A percentile compares a stretch with the other conserved stretches of the same genome.
Conservation (phyloP, 2,329 filamentous ascomycete genomes). For the Cryoendolithus antarcticus region DNA sequence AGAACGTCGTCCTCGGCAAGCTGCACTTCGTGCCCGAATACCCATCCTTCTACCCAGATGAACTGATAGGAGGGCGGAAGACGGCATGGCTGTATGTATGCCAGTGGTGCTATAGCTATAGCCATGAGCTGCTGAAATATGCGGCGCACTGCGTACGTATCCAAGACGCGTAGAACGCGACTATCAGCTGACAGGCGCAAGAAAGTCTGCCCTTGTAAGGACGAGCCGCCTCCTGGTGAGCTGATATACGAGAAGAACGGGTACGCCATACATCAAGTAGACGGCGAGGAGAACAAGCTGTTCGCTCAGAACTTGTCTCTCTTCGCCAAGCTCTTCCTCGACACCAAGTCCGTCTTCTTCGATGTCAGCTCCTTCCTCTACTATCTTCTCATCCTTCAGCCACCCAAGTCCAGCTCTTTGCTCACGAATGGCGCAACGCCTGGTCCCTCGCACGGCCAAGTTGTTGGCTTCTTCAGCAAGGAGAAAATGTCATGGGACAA, state of each 20-base stretch:
- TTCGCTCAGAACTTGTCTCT: conserved; percentile 93
- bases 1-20: conserved; percentile 75
- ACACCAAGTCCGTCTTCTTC: conserved; percentile 97
- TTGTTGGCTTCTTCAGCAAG: conserved; percentile 96
- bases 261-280: conserved; percentile 84
- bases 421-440: conserved; percentile 9
- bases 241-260: conserved; percentile 68
- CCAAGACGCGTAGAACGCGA: background rate
- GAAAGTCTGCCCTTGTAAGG: conserved; percentile 32
- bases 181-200: conserved; percentile 10
- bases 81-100: conserved; percentile 64
- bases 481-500: conserved; percentile 99
- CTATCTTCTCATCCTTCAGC: conserved; percentile 66
- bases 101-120: conserved; percentile 89
- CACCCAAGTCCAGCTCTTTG: conserved; percentile 30
- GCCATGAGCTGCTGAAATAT: conserved; percentile 39
- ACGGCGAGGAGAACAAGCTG: conserved; percentile 72
- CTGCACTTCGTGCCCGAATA: conserved; percentile 84
- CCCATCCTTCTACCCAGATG: conserved; percentile 73
- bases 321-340: conserved; percentile 93
- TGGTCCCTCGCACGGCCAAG: conserved; percentile 31
- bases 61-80: conserved; percentile 35
- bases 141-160: conserved; percentile 33
- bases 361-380: conserved; percentile 91
- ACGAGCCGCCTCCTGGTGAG: conserved; percentile 47